Evolutionary conservation across 2,329 filamentous ascomycete species (phyloP), one percentile per base, ranked within the genome.

Genomic region (Colletotrichum sp.): DNA sequence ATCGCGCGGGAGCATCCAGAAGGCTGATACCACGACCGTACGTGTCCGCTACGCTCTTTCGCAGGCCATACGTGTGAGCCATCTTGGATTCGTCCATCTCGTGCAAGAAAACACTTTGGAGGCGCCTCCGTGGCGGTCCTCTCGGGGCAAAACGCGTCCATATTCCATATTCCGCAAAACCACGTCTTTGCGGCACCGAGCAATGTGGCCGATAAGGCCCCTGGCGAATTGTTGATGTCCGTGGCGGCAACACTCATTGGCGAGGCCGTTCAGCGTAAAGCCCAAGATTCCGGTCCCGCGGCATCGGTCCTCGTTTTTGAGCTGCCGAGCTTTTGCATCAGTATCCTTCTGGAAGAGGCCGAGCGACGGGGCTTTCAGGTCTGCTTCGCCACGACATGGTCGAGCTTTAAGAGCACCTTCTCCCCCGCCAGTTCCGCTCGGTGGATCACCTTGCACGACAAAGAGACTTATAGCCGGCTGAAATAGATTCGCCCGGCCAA

Each of bases 1-100:
- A 32, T 69, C 19, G 12, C 30, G 15, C 57, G 64, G n/a, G 76
- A 77, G 63, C 25, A 76, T n/a, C 69, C 65, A 5, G n/a, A 63
- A 27, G 22, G 55, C 22, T 8, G 55, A 59, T 59, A 15, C 27
- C n/a, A 25, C 27, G 9, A n/a, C 22, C 12, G 61, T 63, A 13
- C 19, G 25, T 8, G 61, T 63, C 29, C 15, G n/a, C 30, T 63
- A n/a, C n/a, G 29, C 61, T 36, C 29, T 63, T 9, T 12, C 62
- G 15, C 32, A 44, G 6, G 70, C 70, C 27, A 44, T 72, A 5
- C 62, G 63, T 9, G 32, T 72, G 11, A 52, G 63, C n/a, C 6
- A 12, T 8, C 55, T 72, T 3, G 70, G 34, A 8, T 68, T 34
- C 52, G 29, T 39, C 32, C n/a, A 72, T 12, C 27, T 72, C 8